Evolutionary conservation across 129 eudicot species (phyloP).

Genomic region (Mikania micrantha): DNA sequence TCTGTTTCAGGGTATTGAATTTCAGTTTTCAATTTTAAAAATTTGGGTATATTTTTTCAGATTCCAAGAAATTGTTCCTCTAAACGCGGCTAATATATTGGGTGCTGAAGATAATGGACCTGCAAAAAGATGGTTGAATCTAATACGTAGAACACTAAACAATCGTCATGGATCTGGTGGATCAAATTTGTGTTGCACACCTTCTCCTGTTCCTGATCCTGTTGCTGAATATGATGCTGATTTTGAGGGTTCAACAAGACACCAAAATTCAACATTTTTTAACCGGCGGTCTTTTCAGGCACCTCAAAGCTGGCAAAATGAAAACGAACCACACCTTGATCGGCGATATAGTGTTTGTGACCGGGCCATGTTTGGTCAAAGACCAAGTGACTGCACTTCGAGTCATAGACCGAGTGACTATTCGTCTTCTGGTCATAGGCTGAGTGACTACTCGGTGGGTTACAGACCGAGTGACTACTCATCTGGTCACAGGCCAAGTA

Average conservation of each 20-base stretch:
- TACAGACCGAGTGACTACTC: constrained; percentile 77
- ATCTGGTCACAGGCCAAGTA: neutral
- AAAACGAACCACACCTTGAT: constrained; percentile 65
- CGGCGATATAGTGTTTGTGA: constrained; percentile 87
- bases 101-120: constrained; percentile 98
- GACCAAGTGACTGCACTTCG: constrained; percentile 64
- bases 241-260: constrained; percentile 76
- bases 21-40: neutral
- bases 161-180: constrained; percentile 55
- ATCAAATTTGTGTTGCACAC: constrained; percentile 54
- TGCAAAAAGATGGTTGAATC: constrained; percentile 68
- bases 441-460: too few relatives aligned
- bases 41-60: constrained; percentile 20
- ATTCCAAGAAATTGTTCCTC: constrained; percentile 91
- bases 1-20: neutral
- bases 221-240: constrained; percentile 78
- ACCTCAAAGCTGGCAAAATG: constrained; percentile 51
- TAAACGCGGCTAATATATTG: constrained; percentile 83
- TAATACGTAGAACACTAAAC: constrained; percentile 63
- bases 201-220: constrained; percentile 80
- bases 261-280: constrained; percentile 41
- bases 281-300: constrained; percentile 82
- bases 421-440: constrained; percentile 46
- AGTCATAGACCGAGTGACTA: constrained; percentile 54
- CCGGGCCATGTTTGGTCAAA: constrained; percentile 72